A percentile compares a stretch with the other conserved stretches of the same genome.
Conservation (phyloP, 2,329 filamentous ascomycete species). For the Scorias spongiosa region DNA sequence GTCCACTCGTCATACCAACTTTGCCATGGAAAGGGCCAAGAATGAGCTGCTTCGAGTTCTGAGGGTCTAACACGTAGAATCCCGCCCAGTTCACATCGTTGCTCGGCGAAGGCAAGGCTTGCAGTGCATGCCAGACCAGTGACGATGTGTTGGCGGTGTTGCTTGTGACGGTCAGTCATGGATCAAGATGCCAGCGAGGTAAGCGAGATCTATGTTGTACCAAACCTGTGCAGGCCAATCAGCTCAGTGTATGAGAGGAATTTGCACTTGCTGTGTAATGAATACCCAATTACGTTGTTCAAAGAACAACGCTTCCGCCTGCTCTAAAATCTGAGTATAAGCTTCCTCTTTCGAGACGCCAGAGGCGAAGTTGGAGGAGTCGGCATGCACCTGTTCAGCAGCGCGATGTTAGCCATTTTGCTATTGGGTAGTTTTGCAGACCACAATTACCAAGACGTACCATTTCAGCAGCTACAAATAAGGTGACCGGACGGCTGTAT, state of each 20-base stretch:
- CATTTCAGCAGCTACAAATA: too few species aligned
- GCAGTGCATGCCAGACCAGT: constrained; percentile 65
- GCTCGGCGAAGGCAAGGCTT: constrained; percentile 52
- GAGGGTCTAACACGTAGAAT: constrained; percentile 54
- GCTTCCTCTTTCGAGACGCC: constrained; percentile 56
- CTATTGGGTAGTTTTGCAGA: too few species aligned
- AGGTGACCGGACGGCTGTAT: too few species aligned
- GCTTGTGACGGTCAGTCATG: constrained; percentile 25
- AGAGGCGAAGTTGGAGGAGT: constrained; percentile 56
- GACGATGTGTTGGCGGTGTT: constrained; percentile 65
- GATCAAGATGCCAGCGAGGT: neutral
- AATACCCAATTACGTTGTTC: constrained; percentile 67
- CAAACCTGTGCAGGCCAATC: neutral
- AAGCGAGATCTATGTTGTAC: neutral
- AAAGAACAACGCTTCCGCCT: constrained; percentile 53
- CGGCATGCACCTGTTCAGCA: constrained; percentile 49
- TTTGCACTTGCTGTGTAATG: neutral
- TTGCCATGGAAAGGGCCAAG: constrained; percentile 71
- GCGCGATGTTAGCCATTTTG: too few species aligned
- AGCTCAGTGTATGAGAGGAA: neutral
- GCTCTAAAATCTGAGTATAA: constrained; percentile 57
- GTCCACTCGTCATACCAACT: constrained; percentile 10
- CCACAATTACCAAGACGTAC: too few species aligned
- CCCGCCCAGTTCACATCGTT: constrained; percentile 65
- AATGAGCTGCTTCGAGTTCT: constrained; percentile 40